These are phyloP conservation scores for Russula brevipes DNA, from an alignment of 768 basidiomycete genomes.

Conservation along the genomic window DNA sequence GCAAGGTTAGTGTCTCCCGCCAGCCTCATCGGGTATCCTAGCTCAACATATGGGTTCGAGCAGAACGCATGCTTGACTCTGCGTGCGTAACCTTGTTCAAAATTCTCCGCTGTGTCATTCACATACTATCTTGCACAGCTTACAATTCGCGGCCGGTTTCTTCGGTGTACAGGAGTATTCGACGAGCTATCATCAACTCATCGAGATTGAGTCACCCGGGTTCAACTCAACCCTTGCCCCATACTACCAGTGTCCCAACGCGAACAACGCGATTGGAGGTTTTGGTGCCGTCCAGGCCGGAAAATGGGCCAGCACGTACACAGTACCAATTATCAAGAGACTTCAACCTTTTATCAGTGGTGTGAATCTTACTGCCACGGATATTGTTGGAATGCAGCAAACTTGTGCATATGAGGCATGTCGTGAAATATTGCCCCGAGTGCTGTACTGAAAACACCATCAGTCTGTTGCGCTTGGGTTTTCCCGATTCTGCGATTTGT, in stretches of 20 bases:
- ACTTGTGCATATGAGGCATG: constrained; percentile 39
- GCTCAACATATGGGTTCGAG: not conserved
- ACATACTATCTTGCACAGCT: constrained; percentile 23
- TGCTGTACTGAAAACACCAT: not conserved
- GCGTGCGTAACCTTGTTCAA: constrained; percentile 27
- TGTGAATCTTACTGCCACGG: constrained; percentile 30
- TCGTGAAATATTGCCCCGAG: not conserved
- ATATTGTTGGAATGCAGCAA: constrained; percentile 36
- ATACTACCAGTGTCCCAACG: constrained; percentile 34
- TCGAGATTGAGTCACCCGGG: constrained; percentile 41
- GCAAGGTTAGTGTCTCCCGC: constrained; percentile 31
- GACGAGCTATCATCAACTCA: constrained; percentile 42
- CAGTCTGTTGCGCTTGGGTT: constrained; percentile 48
- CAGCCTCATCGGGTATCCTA: not conserved
- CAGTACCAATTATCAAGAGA: constrained; percentile 35
- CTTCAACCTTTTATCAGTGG: constrained; percentile 34
- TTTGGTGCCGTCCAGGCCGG: constrained; percentile 27
- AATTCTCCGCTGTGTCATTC: not conserved
- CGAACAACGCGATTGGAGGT: constrained; percentile 27
- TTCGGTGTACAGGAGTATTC: constrained; percentile 41
- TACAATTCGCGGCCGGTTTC: constrained; percentile 51
- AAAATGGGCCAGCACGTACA: constrained; percentile 40
- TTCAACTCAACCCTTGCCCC: constrained; percentile 48
- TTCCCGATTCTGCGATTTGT: constrained; percentile 46
- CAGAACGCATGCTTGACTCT: constrained; percentile 34